Base-by-base conservation (phyloP, 306 rosid species). In the Corylus avellana region DNA sequence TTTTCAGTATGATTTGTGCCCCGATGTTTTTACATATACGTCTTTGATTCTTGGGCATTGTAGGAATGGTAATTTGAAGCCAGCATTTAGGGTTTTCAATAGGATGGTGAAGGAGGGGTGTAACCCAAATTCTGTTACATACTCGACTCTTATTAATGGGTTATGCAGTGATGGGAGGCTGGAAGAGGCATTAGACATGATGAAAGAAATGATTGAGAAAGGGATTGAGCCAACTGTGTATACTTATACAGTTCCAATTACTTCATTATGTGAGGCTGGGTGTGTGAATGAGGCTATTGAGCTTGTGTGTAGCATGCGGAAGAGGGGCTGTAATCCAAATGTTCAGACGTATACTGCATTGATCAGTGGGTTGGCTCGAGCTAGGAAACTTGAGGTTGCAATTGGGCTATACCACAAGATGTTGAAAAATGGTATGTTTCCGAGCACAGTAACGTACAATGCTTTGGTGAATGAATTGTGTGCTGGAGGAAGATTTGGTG, bases 21-120 rank as follows among this genome's bases (percentile, higher is more conserved):
- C 84, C 10, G 84, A 84, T 80, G 78, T 72, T 72, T 86, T 86
- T 75, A 86, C 87, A 5, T 80, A 83, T 64, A 83, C 87, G 10
- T 83, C 89, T 3, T 75, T 83, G 59, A 37, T 86, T 75, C 87
- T 83, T 44, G 89, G 87, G 77, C 83, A 83, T 78, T 86, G 83
- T 80, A 83, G 87, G 54, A 80, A 78, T 83, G 70, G 22, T 50
- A 78, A 80, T 57, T 70, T 86, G 71, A 74, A 78, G 46, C 57
- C 39, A 35, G 85, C 85, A 2, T 83, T 83, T 56, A 81, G 72
- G 70, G 73, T 83, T 79, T 86, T 77, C 1, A 79, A 86, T 32
- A 68, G 53, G 53, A 86, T 86, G 89, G 73, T 83, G 78, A 71
- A 75, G 73, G 80, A 66, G 3, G 85, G 89, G 51, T 70, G 85